Evolutionary conservation across 371 early-diverging fungal species (phyloP).

Genomic region (Zopfochytrium polystomum): DNA sequence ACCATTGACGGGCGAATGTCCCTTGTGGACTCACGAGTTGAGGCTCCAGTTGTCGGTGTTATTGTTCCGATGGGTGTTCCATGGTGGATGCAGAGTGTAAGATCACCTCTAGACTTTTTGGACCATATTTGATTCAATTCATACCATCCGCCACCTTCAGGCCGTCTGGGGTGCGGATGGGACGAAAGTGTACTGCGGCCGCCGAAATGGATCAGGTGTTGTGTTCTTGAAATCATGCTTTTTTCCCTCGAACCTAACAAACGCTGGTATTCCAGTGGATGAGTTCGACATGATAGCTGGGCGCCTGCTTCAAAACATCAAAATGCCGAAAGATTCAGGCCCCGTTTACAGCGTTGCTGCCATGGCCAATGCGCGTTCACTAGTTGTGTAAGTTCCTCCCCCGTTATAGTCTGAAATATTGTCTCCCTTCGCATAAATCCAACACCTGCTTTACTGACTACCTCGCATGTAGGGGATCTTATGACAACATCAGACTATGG

Average conservation of each 20-base stretch:
- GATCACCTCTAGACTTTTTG: not conserved
- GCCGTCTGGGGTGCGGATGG: conserved; percentile 78
- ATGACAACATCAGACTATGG: conserved; percentile 92
- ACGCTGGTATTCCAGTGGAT: conserved; percentile 58
- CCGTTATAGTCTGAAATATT: not conserved
- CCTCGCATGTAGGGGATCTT: conserved; percentile 66
- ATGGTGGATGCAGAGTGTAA: not conserved
- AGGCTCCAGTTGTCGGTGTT: conserved; percentile 51
- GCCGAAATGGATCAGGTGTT: conserved; percentile 74
- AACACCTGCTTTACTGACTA: not conserved
- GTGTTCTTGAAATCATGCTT: too few species aligned
- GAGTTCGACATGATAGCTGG: conserved; percentile 79
- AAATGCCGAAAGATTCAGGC: conserved; percentile 87
- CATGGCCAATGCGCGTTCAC: conserved; percentile 76
- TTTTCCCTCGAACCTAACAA: not conserved
- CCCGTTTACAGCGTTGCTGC: conserved; percentile 75
- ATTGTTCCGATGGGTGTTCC: conserved; percentile 46
- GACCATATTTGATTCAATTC: not conserved
- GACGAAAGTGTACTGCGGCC: conserved; percentile 30
- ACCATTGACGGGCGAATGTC: conserved; percentile 80
- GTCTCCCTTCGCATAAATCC: too few species aligned
- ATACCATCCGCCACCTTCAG: conserved; percentile 25
- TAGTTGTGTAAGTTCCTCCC: conserved; percentile 67
- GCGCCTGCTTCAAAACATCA: conserved; percentile 63
- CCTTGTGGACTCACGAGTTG: conserved; percentile 79